Percentiles rank a stretch among this genome's conserved stretches.
Evolutionary conservation across 2,329 filamentous ascomycete genomes (phyloP).

Genomic region (Lasiodiplodia sp.): DNA sequence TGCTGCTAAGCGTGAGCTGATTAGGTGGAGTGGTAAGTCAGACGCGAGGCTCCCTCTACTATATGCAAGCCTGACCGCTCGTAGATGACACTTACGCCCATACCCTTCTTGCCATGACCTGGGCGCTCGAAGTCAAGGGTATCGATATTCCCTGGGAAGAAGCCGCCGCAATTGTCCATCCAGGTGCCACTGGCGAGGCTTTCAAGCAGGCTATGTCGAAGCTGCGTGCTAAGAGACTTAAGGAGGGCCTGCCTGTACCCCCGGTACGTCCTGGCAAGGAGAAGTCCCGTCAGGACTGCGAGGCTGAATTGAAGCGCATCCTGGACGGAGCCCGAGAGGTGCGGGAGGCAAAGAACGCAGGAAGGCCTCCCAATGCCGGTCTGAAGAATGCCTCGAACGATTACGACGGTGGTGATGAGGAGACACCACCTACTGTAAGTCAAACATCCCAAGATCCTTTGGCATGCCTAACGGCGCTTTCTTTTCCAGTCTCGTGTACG

Average conservation of each 20-base stretch:
- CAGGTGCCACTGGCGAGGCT: conserved; percentile 22
- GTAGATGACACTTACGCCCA: not conserved
- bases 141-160: conserved; percentile 18
- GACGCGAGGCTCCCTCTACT: not conserved
- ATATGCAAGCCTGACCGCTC: not conserved
- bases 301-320: not conserved
- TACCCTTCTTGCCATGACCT: conserved; percentile 8
- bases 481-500: not conserved
- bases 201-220: conserved; percentile 25
- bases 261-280: conserved; percentile 17
- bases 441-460: not conserved
- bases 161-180: conserved; percentile 15
- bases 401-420: not conserved
- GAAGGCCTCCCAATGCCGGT: not conserved
- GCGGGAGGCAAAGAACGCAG: not conserved
- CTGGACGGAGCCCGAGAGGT: not conserved
- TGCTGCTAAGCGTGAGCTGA: conserved; percentile 14
- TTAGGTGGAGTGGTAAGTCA: conserved; percentile 18
- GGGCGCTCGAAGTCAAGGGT: not conserved
- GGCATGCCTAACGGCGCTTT: not conserved
- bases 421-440: not conserved
- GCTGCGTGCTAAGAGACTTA: not conserved
- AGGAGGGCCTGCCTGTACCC: conserved; percentile 15
- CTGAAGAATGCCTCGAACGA: not conserved
- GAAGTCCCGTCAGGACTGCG: not conserved